These are phyloP conservation scores for Clavulina sp. DNA, from an alignment of 768 basidiomycete species.

Conservation along the genomic window DNA sequence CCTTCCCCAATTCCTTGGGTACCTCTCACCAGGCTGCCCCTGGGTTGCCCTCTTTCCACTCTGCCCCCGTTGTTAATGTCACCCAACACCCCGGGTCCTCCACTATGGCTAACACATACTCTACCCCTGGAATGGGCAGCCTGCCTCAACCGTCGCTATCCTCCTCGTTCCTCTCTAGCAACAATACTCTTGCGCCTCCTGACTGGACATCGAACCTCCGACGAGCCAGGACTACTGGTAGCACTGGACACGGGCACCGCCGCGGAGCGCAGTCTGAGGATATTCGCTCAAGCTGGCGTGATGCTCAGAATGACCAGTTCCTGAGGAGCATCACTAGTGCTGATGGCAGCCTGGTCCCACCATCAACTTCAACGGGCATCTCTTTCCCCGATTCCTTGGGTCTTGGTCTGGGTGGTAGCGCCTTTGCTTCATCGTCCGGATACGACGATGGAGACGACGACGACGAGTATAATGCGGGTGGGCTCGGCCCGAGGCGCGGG, in stretches of 20 bases:
- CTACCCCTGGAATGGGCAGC: too few relatives aligned
- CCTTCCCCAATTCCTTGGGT: too few relatives aligned
- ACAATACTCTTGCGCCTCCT: too few relatives aligned
- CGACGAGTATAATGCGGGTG: too few relatives aligned
- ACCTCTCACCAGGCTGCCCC: too few relatives aligned
- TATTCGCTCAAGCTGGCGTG: conserved; percentile 14
- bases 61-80: too few relatives aligned
- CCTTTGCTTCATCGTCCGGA: background rate
- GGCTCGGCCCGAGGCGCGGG: background rate
- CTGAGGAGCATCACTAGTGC: conserved; percentile 10
- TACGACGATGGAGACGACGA: background rate
- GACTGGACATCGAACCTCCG: too few relatives aligned
- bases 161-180: too few relatives aligned
- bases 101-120: too few relatives aligned
- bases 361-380: conserved; percentile 8
- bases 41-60: too few relatives aligned
- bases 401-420: conserved; percentile 1
- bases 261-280: conserved; percentile 50
- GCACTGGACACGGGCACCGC: conserved; percentile 24
- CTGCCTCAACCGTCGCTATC: too few relatives aligned
- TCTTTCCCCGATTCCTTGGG: background rate
- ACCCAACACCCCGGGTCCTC: too few relatives aligned
- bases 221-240: conserved; percentile 33
- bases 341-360: conserved; percentile 11
- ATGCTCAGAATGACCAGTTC: background rate